A percentile compares a stretch with the other conserved stretches of the same genome.
phyloP scores from a whole-genome alignment of 192 early-diverging fungal species.

The Backusella sp. region DNA sequence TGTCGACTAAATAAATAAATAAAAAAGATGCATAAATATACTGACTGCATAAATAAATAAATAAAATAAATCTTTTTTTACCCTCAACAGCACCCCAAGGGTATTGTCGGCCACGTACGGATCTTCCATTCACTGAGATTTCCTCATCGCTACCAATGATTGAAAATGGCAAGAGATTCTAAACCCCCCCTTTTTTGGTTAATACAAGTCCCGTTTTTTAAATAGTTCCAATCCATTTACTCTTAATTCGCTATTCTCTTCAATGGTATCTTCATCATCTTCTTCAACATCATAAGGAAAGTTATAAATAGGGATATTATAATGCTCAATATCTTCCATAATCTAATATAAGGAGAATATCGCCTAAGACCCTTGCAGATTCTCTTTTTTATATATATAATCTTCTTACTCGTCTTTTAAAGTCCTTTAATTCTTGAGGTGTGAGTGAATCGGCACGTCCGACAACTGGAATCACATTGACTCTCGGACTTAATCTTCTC shows the following conservation, averaged over 20 bases:
- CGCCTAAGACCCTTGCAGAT: neutral
- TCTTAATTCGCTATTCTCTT: constrained; percentile 96
- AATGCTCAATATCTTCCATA: constrained; percentile 96
- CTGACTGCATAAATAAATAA: neutral
- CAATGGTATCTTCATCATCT: constrained; percentile 97
- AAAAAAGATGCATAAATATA: neutral
- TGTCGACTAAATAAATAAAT: constrained; percentile 65
- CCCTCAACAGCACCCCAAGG: constrained; percentile 95
- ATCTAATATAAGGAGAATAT: constrained; percentile 48
- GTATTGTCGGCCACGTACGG: constrained; percentile 90
- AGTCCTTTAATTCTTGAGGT: constrained; percentile 76
- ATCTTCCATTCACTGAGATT: constrained; percentile 78
- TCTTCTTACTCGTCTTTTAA: constrained; percentile 70
- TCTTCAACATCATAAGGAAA: constrained; percentile 95
- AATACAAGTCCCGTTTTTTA: neutral
- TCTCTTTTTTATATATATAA: neutral
- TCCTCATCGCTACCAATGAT: constrained; percentile 96
- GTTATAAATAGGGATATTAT: constrained; percentile 96
- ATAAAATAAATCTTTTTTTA: constrained; percentile 12
- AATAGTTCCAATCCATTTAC: constrained; percentile 9
- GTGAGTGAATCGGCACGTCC: constrained; percentile 93
- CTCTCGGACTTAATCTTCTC: constrained; percentile 84
- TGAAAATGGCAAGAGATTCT: constrained; percentile 86
- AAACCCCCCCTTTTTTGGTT: neutral
- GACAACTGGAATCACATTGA: constrained; percentile 97